These are phyloP conservation scores for Hyaloperonospora arabidopsidis DNA, from an alignment of 352 stramenopile species.

Conservation along the genomic window DNA sequence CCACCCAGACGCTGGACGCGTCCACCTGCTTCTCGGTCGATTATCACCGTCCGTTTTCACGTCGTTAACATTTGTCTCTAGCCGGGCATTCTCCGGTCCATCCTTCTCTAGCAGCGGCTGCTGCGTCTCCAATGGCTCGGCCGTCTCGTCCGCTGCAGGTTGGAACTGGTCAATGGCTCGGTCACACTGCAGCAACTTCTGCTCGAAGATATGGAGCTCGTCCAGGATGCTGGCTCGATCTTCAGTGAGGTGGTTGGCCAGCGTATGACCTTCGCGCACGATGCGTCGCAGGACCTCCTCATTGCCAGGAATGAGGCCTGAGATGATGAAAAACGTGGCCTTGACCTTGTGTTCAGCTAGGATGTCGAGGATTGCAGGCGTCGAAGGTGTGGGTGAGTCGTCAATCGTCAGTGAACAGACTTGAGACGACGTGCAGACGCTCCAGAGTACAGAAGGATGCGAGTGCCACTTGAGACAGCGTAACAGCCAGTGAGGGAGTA, in stretches of 20 bases:
- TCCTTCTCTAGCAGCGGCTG: slow-evolving; percentile 23
- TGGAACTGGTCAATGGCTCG: slow-evolving; percentile 48
- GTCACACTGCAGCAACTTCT: slow-evolving; percentile 76
- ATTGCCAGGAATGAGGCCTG: slow-evolving; percentile 48
- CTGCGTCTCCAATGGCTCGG: slow-evolving; percentile 12
- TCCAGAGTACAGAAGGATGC: slow-evolving; percentile 73
- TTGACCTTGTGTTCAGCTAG: slow-evolving; percentile 51
- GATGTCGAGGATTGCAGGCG: slow-evolving; percentile 63
- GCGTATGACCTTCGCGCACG: slow-evolving; percentile 62
- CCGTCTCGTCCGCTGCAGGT: background rate
- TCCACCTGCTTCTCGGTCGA: slow-evolving; percentile 38
- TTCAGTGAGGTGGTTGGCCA: slow-evolving; percentile 79
- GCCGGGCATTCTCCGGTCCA: background rate
- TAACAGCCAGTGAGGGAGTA: slow-evolving; percentile 65
- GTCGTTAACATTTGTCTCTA: background rate
- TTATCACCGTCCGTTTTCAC: background rate
- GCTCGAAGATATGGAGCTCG: slow-evolving; percentile 72
- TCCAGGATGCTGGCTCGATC: slow-evolving; percentile 75
- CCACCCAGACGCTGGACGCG: slow-evolving; percentile 77
- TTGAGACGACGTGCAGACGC: slow-evolving; percentile 36
- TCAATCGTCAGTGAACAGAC: slow-evolving; percentile 78
- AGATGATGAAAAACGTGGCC: slow-evolving; percentile 86
- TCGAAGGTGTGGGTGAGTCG: slow-evolving; percentile 60
- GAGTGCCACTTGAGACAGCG: slow-evolving; percentile 54
- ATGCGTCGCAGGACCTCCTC: slow-evolving; percentile 69